Evolutionary conservation across 148 eudicot genomes (phyloP).

Genomic region (Chenopodium album): DNA sequence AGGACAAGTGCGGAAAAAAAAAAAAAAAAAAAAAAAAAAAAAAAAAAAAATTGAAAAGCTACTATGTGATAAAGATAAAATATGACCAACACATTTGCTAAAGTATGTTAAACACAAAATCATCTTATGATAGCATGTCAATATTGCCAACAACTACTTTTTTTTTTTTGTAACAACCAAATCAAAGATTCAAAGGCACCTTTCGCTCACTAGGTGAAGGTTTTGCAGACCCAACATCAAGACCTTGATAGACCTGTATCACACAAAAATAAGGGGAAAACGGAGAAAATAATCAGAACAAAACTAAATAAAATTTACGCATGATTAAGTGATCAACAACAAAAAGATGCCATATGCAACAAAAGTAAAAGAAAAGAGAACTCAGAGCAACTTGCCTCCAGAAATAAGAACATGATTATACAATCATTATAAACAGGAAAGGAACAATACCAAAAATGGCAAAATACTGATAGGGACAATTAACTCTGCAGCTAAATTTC

Average conservation of each 20-base stretch:
- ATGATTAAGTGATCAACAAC: not conserved
- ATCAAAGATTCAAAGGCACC: slow-evolving; percentile 40
- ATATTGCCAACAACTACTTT: slow-evolving; percentile 15
- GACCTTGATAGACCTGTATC: slow-evolving; percentile 86
- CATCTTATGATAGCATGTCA: slow-evolving; percentile 3
- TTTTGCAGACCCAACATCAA: slow-evolving; percentile 96
- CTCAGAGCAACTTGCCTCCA: not conserved
- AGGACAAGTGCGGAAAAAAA: not conserved
- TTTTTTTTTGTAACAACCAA: slow-evolving; percentile 11
- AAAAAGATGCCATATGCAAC: not conserved
- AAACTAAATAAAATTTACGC: not conserved
- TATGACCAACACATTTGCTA: too few species aligned
- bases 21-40: too few species aligned
- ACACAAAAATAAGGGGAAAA: not conserved
- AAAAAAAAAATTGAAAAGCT: not conserved
- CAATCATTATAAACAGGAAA: not conserved
- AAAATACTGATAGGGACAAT: not conserved
- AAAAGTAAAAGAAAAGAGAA: not conserved
- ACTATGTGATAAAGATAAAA: too few species aligned
- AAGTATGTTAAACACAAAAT: not conserved
- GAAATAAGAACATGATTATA: not conserved
- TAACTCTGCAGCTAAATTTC: not conserved
- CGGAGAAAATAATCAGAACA: not conserved
- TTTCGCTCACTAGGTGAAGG: slow-evolving; percentile 74
- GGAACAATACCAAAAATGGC: not conserved